Evolutionary conservation across 148 eudicot species (phyloP).

Genomic region (Amaranthus cruentus): DNA sequence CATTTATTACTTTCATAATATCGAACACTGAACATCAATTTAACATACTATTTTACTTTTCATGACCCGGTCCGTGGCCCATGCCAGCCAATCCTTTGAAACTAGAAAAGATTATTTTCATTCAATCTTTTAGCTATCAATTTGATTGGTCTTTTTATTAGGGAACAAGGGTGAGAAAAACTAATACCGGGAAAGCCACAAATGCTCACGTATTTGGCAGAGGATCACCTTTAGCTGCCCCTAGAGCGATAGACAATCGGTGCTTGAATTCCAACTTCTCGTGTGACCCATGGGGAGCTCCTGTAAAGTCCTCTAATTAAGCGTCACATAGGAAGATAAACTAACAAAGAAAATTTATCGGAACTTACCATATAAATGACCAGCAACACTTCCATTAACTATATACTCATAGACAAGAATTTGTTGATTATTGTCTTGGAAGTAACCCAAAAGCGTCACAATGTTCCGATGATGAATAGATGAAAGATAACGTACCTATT

Average conservation of each 20-base stretch:
- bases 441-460: conserved; percentile 88
- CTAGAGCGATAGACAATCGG: conserved; percentile 91
- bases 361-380: conserved; percentile 82
- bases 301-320: conserved; percentile 36
- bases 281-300: conserved; percentile 57
- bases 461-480: conserved; percentile 92
- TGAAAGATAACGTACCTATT: conserved; percentile 79
- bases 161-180: conserved; percentile 47
- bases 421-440: conserved; percentile 80
- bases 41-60: too few relatives aligned
- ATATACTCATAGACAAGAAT: conserved; percentile 91
- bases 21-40: too few relatives aligned
- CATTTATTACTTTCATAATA: too few relatives aligned
- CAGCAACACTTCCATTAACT: conserved; percentile 93
- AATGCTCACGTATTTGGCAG: conserved; percentile 99
- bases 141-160: background rate
- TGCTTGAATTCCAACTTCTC: conserved; percentile 99
- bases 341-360: conserved; percentile 3
- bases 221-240: conserved; percentile 99
- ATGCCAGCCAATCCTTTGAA: too few relatives aligned
- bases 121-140: background rate
- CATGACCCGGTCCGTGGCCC: too few relatives aligned
- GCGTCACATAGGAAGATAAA: conserved; percentile 6
- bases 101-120: too few relatives aligned
- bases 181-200: conserved; percentile 83